Percentiles rank a stretch among this genome's conserved stretches.
Evolutionary conservation across 2,329 filamentous ascomycete genomes (phyloP).

Genomic region (Lachnellula arida): DNA sequence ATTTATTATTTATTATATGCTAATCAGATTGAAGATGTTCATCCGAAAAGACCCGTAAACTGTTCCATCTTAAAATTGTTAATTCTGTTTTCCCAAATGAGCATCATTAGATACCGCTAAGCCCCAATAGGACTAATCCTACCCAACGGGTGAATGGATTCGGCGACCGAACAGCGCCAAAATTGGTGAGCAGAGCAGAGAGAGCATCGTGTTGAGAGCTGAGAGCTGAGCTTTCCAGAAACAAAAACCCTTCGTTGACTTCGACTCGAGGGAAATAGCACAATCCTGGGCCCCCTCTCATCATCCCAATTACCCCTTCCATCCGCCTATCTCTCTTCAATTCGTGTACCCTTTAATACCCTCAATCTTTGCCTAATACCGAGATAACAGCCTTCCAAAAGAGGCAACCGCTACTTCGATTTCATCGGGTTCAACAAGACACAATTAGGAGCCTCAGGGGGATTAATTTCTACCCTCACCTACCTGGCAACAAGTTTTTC

Average conservation of each 20-base stretch:
- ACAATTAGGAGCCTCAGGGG: background rate
- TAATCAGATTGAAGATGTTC: too few relatives aligned
- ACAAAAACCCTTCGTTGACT: background rate
- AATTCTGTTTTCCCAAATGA: too few relatives aligned
- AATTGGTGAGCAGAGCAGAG: too few relatives aligned
- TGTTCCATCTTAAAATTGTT: too few relatives aligned
- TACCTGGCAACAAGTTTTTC: constrained; percentile 21
- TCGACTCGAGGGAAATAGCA: background rate
- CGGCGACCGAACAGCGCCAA: too few relatives aligned
- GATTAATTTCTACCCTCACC: constrained; percentile 4
- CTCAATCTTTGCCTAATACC: background rate
- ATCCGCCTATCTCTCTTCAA: background rate
- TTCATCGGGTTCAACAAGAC: constrained; percentile 1
- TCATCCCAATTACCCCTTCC: background rate
- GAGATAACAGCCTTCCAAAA: background rate
- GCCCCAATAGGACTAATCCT: too few relatives aligned
- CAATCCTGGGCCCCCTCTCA: background rate
- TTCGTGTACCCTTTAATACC: background rate
- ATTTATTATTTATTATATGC: too few relatives aligned
- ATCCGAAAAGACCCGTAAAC: too few relatives aligned
- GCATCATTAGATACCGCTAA: too few relatives aligned
- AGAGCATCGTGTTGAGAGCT: background rate
- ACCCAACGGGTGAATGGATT: too few relatives aligned
- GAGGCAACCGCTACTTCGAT: background rate
- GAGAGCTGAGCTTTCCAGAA: too few relatives aligned